Conservation (phyloP, 768 basidiomycete species). For the Mycena kentingensis region DNA sequence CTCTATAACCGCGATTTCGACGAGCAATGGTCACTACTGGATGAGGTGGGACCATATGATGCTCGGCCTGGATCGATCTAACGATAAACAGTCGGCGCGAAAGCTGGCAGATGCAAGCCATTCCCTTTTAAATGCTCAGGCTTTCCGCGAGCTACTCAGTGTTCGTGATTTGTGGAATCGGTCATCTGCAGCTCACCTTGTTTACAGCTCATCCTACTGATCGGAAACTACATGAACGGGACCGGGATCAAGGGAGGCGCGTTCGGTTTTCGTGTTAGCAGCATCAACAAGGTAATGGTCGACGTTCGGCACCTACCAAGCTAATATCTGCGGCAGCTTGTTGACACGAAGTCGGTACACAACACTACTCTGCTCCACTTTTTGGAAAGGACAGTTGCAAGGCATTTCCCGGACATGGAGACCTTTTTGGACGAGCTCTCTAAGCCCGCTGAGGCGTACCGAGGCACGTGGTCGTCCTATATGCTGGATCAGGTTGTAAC, state of each 20-base stretch:
- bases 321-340: constrained; percentile 58
- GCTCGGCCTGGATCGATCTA: too few species aligned
- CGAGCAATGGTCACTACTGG: constrained; percentile 78
- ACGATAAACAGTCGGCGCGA: constrained; percentile 61
- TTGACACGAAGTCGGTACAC: constrained; percentile 95
- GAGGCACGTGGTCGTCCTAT: constrained; percentile 52
- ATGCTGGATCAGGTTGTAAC: constrained; percentile 10
- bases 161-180: constrained; percentile 42
- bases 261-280: constrained; percentile 94
- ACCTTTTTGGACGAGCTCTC: constrained; percentile 86
- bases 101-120: constrained; percentile 83
- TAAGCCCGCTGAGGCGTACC: constrained; percentile 89
- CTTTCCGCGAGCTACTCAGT: constrained; percentile 88
- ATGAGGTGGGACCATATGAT: constrained; percentile 63
- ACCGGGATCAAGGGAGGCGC: constrained; percentile 95
- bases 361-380: constrained; percentile 95
- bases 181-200: not conserved
- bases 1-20: constrained; percentile 87
- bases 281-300: constrained; percentile 84
- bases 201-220: constrained; percentile 80
- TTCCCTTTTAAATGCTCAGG: constrained; percentile 75
- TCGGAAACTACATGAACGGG: constrained; percentile 99
- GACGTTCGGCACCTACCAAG: not conserved
- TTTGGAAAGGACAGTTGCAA: constrained; percentile 83
- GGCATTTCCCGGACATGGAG: constrained; percentile 87